Percentiles rank a stretch among this genome's conserved stretches.
Evolutionary conservation across 345 rosid genomes (phyloP).

Genomic region (Alliaria petiolata): DNA sequence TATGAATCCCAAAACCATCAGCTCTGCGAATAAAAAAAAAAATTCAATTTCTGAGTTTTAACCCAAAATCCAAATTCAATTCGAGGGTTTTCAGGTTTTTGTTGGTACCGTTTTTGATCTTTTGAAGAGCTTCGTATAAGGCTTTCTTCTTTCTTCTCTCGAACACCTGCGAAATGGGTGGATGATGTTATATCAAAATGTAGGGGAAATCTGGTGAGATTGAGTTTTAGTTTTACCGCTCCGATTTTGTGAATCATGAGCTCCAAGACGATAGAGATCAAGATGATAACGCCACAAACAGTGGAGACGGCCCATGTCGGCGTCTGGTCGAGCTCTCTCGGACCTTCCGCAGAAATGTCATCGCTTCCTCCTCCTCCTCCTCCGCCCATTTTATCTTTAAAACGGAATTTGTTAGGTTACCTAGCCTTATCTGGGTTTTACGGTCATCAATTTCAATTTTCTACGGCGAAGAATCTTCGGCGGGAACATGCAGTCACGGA

Average conservation of each 20-base stretch:
- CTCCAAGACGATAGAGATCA: slow-evolving; percentile 72
- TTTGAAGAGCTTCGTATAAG: slow-evolving; percentile 78
- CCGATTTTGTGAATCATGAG: slow-evolving; percentile 56
- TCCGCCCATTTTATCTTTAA: slow-evolving; percentile 41
- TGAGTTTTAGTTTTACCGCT: slow-evolving; percentile 29
- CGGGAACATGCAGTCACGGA: slow-evolving; percentile 6
- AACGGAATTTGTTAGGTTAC: not conserved
- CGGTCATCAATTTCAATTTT: not conserved
- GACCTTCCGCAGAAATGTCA: not conserved
- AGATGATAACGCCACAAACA: slow-evolving; percentile 60
- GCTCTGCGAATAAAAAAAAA: slow-evolving; percentile 45
- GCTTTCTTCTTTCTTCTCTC: slow-evolving; percentile 51
- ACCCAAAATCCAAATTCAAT: not conserved
- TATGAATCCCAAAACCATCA: slow-evolving; percentile 94
- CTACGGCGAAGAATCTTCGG: slow-evolving; percentile 7
- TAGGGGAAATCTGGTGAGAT: not conserved
- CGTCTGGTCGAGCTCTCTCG: slow-evolving; percentile 84
- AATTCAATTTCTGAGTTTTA: not conserved
- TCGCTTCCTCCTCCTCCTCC: slow-evolving; percentile 49
- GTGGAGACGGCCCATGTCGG: slow-evolving; percentile 95
- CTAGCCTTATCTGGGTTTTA: not conserved
- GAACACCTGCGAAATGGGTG: slow-evolving; percentile 40
- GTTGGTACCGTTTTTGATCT: slow-evolving; percentile 65
- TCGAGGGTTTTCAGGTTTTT: not conserved
- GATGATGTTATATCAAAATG: not conserved